These are phyloP conservation scores for Rhizopogon vulgaris DNA, from an alignment of 768 basidiomycete genomes.

Conservation along the genomic window DNA sequence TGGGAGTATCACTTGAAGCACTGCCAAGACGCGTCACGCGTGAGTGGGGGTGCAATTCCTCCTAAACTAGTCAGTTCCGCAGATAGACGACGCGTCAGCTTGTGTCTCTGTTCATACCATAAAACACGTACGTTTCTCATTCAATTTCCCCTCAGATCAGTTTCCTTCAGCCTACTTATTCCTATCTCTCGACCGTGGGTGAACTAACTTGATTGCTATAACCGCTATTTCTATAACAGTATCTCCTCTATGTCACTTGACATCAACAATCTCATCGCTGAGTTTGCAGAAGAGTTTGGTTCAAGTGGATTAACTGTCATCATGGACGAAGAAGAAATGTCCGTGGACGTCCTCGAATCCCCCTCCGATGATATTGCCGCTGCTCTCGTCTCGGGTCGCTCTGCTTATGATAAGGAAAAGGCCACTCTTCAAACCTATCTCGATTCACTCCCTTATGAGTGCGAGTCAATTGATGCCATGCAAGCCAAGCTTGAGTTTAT, in stretches of 20 bases:
- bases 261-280: constrained; percentile 20
- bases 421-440: constrained; percentile 61
- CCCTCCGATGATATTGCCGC: constrained; percentile 28
- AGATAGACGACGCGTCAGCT: constrained; percentile 25
- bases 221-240: neutral
- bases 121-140: constrained; percentile 20
- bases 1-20: neutral
- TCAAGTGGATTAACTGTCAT: constrained; percentile 17
- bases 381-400: constrained; percentile 18
- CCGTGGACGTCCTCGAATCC: constrained; percentile 37
- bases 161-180: too few species aligned
- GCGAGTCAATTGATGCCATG: constrained; percentile 70
- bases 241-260: constrained; percentile 8
- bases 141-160: constrained; percentile 6
- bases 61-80: constrained; percentile 1
- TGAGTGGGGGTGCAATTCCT: neutral
- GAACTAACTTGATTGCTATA: neutral
- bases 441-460: constrained; percentile 63
- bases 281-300: constrained; percentile 12
- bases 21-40: neutral
- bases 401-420: constrained; percentile 51
- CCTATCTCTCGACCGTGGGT: neutral
- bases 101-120: constrained; percentile 4
- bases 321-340: constrained; percentile 60
- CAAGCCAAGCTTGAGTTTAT: constrained; percentile 62